These are phyloP conservation scores for Periglandula ipomoeae DNA, from an alignment of 2,329 filamentous ascomycete species.

Conservation along the genomic window DNA sequence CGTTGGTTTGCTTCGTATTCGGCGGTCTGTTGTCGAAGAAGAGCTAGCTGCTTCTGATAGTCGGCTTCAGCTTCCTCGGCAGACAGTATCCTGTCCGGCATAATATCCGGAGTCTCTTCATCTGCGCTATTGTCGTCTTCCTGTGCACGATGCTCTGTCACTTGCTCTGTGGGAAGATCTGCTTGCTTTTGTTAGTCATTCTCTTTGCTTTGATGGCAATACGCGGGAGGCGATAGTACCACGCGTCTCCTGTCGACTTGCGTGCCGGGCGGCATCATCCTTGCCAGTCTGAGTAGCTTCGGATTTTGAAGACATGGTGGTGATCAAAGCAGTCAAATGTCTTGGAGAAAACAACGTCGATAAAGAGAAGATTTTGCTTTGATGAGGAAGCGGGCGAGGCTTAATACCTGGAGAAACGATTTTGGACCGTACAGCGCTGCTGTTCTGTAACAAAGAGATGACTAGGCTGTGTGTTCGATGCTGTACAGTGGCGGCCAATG, in stretches of 20 bases:
- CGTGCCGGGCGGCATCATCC: not conserved
- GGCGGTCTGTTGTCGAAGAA: slow-evolving; percentile 1
- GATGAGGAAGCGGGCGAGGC: no score
- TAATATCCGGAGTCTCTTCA: slow-evolving; percentile 3
- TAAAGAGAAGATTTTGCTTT: no score
- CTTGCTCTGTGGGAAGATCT: not conserved
- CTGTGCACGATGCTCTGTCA: not conserved
- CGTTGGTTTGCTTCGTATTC: not conserved
- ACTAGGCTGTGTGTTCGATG: no score
- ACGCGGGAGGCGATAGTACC: not conserved
- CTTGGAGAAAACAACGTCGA: no score
- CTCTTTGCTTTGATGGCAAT: not conserved
- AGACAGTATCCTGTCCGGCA: not conserved
- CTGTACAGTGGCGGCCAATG: not conserved
- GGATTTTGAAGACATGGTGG: not conserved
- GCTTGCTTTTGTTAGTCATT: not conserved
- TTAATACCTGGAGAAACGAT: no score
- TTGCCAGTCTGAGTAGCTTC: not conserved
- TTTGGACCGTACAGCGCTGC: no score
- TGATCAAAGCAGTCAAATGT: no score
- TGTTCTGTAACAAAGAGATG: no score
- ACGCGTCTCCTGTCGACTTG: not conserved
- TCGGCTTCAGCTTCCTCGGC: slow-evolving; percentile 4
- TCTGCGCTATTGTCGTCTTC: not conserved
- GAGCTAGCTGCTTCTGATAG: slow-evolving; percentile 6